Base-by-base conservation (phyloP, 129 eudicot species). In the Cynara cardunculus region DNA sequence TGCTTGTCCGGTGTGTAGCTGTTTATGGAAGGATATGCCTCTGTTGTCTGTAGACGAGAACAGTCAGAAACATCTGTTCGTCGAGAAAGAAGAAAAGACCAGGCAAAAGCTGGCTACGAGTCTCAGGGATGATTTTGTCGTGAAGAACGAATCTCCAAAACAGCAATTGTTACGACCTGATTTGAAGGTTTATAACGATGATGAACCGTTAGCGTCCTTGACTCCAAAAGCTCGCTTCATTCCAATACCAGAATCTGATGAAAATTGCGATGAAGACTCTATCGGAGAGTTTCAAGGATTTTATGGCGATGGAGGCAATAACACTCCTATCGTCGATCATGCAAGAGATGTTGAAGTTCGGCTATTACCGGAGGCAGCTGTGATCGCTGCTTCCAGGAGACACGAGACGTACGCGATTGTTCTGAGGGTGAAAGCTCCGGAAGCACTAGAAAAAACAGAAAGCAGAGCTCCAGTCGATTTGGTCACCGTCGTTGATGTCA, bases 401-500 rank as follows among this genome's bases (percentile, higher is more conserved):
- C 79, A 78, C 39, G 91, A 91, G 70, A 89, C 98, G 0, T 86
- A 83, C 65, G 98, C 86, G 0, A 69, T 96, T 11, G 87, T 94
- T 4, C 28, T 96, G 34, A 87, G 79, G 30, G 77, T 93, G 1
- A 92, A 53, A 73, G 92, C 97, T 53, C 94, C 96, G 1, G 41
- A 89, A 8, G 80, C 86, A 4, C 81, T 83, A 24, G 56, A 85
- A 7, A 86, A 68, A 21, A 2, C 75, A 0, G 80, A 69, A 14
- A 77, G 82, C 18, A 76, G 97, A 76, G 85, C 91, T 22, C 97
- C 98, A 24, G 79, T 93, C 5, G 99, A 96, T 85, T 53, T 96
- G 79, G 98, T 96, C 1, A 83, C 91, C 4, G 99, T 96, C 2
- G 82, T 96, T 5, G 91, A 96, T 27, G 93, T 91, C 25, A 87